phyloP scores from a whole-genome alignment of 371 early-diverging fungal species.

The Mucor mucedo region DNA sequence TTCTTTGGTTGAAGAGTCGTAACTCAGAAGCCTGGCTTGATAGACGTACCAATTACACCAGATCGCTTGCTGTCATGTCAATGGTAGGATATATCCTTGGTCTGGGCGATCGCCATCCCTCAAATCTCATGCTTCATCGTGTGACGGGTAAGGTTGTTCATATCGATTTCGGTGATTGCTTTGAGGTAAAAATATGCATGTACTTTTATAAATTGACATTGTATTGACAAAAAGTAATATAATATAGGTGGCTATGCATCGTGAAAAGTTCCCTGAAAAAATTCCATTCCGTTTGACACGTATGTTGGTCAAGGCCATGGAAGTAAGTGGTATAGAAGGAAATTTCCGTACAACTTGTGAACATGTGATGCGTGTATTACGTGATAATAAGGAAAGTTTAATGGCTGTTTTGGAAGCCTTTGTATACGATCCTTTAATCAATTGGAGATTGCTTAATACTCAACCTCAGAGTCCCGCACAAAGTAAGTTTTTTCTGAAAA shows the following conservation, averaged over 20 bases:
- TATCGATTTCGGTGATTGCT: constrained; percentile 99
- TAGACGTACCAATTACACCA: constrained; percentile 94
- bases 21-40: constrained; percentile 97
- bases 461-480: constrained; percentile 50
- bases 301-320: constrained; percentile 99
- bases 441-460: constrained; percentile 78
- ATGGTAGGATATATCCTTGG: constrained; percentile 99
- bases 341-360: constrained; percentile 95
- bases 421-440: constrained; percentile 97
- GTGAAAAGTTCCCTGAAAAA: constrained; percentile 97
- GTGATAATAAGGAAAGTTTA: constrained; percentile 95
- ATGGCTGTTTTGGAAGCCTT: constrained; percentile 99
- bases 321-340: constrained; percentile 95
- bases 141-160: constrained; percentile 96
- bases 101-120: constrained; percentile 97
- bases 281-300: constrained; percentile 98
- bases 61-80: constrained; percentile 97
- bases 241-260: constrained; percentile 86
- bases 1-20: constrained; percentile 95
- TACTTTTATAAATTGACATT: neutral
- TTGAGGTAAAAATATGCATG: constrained; percentile 73
- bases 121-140: constrained; percentile 96
- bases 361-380: constrained; percentile 94
- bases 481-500: constrained; percentile 25
- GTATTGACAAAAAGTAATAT: too few relatives aligned